These are phyloP conservation scores for Erythrobasidium yunnanense DNA, from an alignment of 768 basidiomycete species.

Conservation along the genomic window DNA sequence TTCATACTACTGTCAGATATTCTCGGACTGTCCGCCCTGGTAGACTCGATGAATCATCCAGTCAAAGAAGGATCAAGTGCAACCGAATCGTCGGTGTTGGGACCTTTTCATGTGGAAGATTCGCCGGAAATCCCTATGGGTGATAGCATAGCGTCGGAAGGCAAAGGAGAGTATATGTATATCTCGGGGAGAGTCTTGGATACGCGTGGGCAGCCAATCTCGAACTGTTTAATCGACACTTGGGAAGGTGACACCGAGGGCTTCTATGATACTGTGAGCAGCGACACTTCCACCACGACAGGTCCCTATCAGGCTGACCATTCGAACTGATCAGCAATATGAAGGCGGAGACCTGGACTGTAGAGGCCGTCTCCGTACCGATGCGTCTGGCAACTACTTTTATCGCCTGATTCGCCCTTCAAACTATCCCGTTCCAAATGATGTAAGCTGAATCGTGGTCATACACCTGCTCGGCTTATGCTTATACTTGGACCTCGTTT, in stretches of 20 bases:
- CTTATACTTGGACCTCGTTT: not conserved
- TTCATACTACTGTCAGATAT: conserved; percentile 77
- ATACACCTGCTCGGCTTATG: not conserved
- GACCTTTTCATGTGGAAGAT: conserved; percentile 72
- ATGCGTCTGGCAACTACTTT: conserved; percentile 33
- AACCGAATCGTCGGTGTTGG: conserved; percentile 52
- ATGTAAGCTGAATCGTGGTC: conserved; percentile 22
- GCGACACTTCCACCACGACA: not conserved
- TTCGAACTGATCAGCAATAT: conserved; percentile 31
- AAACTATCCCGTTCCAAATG: conserved; percentile 34
- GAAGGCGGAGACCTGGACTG: conserved; percentile 31
- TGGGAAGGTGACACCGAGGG: conserved; percentile 47
- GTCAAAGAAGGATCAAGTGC: conserved; percentile 35
- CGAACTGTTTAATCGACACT: conserved; percentile 41
- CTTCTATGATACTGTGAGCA: conserved; percentile 38
- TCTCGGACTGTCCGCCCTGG: conserved; percentile 65
- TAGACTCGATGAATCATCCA: conserved; percentile 48
- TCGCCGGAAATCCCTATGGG: conserved; percentile 51
- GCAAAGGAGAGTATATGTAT: conserved; percentile 72
- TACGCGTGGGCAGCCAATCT: conserved; percentile 32
- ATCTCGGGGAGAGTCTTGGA: conserved; percentile 61
- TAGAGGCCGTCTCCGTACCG: conserved; percentile 33
- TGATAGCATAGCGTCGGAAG: conserved; percentile 72
- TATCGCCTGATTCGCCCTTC: conserved; percentile 34
- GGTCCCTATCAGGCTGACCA: not conserved